Evolutionary conservation across 2,329 filamentous ascomycete genomes (phyloP), one percentile per base, ranked within the genome.

Genomic region (Mariannaea elegans): DNA sequence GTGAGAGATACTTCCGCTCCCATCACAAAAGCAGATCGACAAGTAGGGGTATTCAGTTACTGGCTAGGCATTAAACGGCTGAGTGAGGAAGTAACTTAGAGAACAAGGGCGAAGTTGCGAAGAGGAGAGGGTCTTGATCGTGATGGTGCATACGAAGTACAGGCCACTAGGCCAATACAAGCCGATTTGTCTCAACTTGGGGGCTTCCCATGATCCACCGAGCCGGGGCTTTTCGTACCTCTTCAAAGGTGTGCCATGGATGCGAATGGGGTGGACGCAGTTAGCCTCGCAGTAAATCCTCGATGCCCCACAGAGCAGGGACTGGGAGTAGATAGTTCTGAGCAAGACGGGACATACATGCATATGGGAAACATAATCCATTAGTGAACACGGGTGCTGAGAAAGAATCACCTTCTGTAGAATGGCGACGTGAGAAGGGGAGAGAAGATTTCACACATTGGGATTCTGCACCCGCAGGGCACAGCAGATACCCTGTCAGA

Each of bases 151-250:
- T 67, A 67, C 50, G 59, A 52, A 36, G 32, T 36, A 36, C 32
- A 36, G 49, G 56, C 53, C 61, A 63, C 68, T 71, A 70, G 51
- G 24, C 65, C 65, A 64, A 51, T 60, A 55, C 67, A 61, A 61
- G 64, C 44, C 61, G 42, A 71, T 61, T 50, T 58, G 64, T 71
- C 62, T 71, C 56, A 65, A 67, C 53, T 50, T 61, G 59, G 69
- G 53, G 58, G 62, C 63, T 65, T 66, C 62, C 62, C 61, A 68
- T 67, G 64, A 64, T 67, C 68, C 68, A 71, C 68, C 54, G 48
- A 59, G 57, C 59, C 60, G 50, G 60, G 69, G 69, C 67, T 58
- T 55, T 56, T 42, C 34, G 32, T 36, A 36, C 32, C 32, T n/a
- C 14, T n/a, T n/a, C 32, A n/a, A 36, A 36, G 32, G 32, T n/a